Conservation (phyloP, 345 rosid genomes). For the Aquilaria malaccensis region DNA sequence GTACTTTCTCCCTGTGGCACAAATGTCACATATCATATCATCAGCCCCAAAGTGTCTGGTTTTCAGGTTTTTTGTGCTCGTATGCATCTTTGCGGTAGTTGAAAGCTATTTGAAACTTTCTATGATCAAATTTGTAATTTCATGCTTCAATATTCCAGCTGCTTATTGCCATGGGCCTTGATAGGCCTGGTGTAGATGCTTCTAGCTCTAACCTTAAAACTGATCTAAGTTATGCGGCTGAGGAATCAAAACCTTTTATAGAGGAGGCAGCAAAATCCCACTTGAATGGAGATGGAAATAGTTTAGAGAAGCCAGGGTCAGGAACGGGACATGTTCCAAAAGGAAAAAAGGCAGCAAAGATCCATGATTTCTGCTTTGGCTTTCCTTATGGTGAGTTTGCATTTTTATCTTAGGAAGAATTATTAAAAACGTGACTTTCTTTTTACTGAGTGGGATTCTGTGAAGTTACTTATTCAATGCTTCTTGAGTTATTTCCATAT, state of each 20-base stretch:
- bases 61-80: neutral
- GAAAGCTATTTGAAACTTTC: neutral
- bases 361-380: constrained; percentile 93
- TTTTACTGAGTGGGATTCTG: neutral
- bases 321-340: constrained; percentile 29
- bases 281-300: constrained; percentile 19
- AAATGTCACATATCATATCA: neutral
- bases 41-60: neutral
- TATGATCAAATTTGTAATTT: neutral
- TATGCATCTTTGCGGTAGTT: neutral
- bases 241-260: constrained; percentile 35
- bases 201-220: constrained; percentile 22
- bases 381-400: constrained; percentile 82
- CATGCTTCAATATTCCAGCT: constrained; percentile 28
- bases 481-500: no score
- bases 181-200: constrained; percentile 29
- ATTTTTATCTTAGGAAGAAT: neutral
- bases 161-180: constrained; percentile 41
- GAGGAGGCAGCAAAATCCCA: constrained; percentile 25
- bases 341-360: constrained; percentile 51
- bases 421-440: no score
- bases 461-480: neutral
- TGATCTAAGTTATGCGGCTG: constrained; percentile 32
- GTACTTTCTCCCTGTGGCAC: neutral
- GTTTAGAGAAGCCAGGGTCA: constrained; percentile 17